These are phyloP conservation scores for Pyrrhoderma noxium DNA, from an alignment of 1,284 basidiomycete species.

Conservation along the genomic window DNA sequence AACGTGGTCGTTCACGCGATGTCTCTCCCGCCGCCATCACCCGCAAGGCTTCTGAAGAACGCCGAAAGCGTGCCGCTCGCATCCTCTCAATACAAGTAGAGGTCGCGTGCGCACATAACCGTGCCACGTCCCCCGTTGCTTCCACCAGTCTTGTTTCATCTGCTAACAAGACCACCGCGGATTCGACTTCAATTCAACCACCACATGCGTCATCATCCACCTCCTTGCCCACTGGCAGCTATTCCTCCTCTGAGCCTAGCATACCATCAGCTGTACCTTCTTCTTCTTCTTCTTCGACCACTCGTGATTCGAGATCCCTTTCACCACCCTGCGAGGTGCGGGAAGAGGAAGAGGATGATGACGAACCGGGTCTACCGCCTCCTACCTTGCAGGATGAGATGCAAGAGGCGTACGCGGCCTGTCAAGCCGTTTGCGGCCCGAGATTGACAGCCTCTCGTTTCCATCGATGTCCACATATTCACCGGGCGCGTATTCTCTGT, in stretches of 20 bases:
- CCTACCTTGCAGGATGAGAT: constrained; percentile 54
- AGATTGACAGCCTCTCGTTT: background rate
- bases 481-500: constrained; percentile 53
- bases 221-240: background rate
- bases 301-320: background rate
- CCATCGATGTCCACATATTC: constrained; percentile 35
- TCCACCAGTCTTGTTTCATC: background rate
- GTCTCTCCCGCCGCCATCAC: constrained; percentile 42
- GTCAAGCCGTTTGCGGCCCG: constrained; percentile 23
- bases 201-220: constrained; percentile 3
- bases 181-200: background rate
- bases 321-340: background rate
- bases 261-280: background rate
- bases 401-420: constrained; percentile 56
- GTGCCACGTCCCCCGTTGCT: constrained; percentile 1
- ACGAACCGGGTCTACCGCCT: too few species aligned
- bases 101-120: constrained; percentile 9
- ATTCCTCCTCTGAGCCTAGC: too few species aligned
- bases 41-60: constrained; percentile 43
- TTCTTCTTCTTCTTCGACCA: background rate
- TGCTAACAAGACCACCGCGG: background rate
- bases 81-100: constrained; percentile 6
- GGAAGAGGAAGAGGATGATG: background rate
- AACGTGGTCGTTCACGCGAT: constrained; percentile 41
- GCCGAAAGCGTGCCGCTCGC: constrained; percentile 20